Evolutionary conservation across 129 eudicot genomes (phyloP), one percentile per base, ranked within the genome.

Genomic region (Solidago caesia): DNA sequence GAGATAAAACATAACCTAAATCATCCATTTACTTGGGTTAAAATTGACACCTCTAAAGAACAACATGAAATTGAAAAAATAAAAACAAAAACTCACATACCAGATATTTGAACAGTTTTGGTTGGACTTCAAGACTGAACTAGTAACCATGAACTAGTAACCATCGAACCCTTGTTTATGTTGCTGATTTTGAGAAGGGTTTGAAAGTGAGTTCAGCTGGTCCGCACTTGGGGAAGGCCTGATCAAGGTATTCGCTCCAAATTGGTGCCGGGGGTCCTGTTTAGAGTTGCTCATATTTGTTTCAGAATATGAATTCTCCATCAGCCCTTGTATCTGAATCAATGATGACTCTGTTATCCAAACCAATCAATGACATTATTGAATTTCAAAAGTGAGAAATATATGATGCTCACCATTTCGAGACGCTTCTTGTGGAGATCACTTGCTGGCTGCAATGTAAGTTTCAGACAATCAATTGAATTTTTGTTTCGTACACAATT

Each of bases 171-270:
- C 96, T 84, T 69, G 83, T 90, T 80, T 81, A 67, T 86, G 95
- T 62, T 84, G 97, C 82, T 75, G 82, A 73, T 72, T 80, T 60
- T 87, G 90, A 68, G 88, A 80, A 80, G 81, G 71, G 70, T 69
- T 64, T 64, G 90, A 75, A 68, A 77, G 89, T 42, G 87, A 68
- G 52, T 62, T 83, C 79, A 92, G 63, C 74, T 85, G 92, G 62
- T 90, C 98, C 39, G 97, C 82, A 83, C 89, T 88, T 67, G 91
- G 82, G 67, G 97, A 84, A 78, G 98, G 82, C 70, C 92, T 84
- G 26, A 78, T 88, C 82, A 83, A 66, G 67, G 78, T 87, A 80
- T 70, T 90, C 64, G 78, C 67, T 74, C 82, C 92, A 76, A 79
- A 84, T 10, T 81, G 82, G 67, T 80, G 86, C 49, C 85, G 80